Conservation (phyloP, 495 filamentous ascomycete genomes). For the Penicillium paradoxum region DNA sequence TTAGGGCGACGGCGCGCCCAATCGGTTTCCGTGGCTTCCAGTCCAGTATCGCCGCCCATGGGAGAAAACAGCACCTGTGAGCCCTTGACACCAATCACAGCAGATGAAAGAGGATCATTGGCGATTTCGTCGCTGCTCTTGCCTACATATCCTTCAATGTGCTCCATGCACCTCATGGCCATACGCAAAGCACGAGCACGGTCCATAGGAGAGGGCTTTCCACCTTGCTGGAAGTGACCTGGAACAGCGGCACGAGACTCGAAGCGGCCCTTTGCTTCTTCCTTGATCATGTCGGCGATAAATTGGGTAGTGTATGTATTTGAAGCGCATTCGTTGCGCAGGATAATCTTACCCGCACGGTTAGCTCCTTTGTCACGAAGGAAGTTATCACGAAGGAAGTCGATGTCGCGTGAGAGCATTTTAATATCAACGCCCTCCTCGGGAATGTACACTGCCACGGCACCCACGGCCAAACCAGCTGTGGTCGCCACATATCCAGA, state of each 20-base stretch:
- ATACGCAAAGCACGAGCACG: conserved; percentile 86
- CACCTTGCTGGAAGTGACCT: conserved; percentile 95
- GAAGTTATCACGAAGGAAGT: conserved; percentile 83
- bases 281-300: conserved; percentile 90
- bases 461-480: conserved; percentile 82
- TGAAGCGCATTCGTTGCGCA: conserved; percentile 90
- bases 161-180: conserved; percentile 85
- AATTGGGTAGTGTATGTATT: conserved; percentile 87
- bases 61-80: conserved; percentile 81
- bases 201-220: conserved; percentile 92
- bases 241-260: conserved; percentile 92
- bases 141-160: conserved; percentile 72
- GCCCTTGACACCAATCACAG: conserved; percentile 89
- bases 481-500: conserved; percentile 94
- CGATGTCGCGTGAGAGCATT: conserved; percentile 88
- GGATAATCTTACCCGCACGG: conserved; percentile 87
- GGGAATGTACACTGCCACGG: conserved; percentile 93
- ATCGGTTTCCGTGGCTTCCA: conserved; percentile 84
- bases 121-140: conserved; percentile 63
- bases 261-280: conserved; percentile 87
- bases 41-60: conserved; percentile 56
- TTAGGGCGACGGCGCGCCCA: conserved; percentile 86
- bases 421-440: conserved; percentile 93
- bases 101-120: conserved; percentile 61
- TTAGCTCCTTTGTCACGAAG: conserved; percentile 80